Conservation (phyloP, 2,329 filamentous ascomycete species). For the Claviceps humidiphila region DNA sequence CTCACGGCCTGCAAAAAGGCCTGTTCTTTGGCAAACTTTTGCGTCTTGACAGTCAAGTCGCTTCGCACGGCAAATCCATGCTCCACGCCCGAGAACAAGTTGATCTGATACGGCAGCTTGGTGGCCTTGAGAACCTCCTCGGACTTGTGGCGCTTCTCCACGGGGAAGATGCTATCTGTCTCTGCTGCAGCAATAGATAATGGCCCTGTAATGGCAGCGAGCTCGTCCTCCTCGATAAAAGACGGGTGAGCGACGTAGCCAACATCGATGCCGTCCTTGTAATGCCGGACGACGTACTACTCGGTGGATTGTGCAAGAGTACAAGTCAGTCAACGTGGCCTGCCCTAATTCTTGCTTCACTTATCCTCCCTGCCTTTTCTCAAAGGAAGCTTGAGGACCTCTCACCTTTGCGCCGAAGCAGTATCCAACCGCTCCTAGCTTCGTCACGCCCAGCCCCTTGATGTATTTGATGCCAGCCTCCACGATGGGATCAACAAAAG, state of each 20-base stretch:
- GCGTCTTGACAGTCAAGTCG: conserved; percentile 35
- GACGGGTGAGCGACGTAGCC: conserved; percentile 54
- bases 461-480: conserved; percentile 38
- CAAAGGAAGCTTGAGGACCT: background rate
- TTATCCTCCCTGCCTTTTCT: background rate
- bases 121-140: conserved; percentile 45
- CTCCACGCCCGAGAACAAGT: conserved; percentile 51
- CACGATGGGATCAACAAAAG: conserved; percentile 21
- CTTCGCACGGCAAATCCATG: conserved; percentile 66
- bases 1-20: conserved; percentile 63
- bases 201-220: conserved; percentile 41
- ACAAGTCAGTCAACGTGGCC: background rate
- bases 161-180: conserved; percentile 45
- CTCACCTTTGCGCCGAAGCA: conserved; percentile 51
- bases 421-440: conserved; percentile 46
- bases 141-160: conserved; percentile 38
- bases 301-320: background rate
- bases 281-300: conserved; percentile 59
- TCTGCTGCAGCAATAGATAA: conserved; percentile 51
- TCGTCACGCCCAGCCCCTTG: conserved; percentile 34
- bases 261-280: conserved; percentile 39
- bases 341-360: background rate
- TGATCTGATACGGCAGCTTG: conserved; percentile 50
- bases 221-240: conserved; percentile 45
- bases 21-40: conserved; percentile 63